phyloP scores from a whole-genome alignment of 768 basidiomycete species.

The Rhodotorula paludigena region DNA sequence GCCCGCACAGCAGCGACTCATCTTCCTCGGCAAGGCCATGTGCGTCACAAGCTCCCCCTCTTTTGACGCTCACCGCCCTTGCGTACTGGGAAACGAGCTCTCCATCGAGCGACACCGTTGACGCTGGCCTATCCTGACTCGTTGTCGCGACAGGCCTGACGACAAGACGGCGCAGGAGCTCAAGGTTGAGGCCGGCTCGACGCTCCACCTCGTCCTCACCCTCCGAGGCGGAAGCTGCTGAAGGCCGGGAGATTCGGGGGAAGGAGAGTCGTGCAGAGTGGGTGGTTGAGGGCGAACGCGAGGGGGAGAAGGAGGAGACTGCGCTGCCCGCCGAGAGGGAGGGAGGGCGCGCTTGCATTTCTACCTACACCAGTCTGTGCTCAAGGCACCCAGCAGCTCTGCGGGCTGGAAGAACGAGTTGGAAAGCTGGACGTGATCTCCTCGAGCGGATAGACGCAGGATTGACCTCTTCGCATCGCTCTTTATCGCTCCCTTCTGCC shows the following conservation, averaged over 20 bases:
- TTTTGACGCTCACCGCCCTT: not conserved
- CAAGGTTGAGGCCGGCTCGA: conserved; percentile 75
- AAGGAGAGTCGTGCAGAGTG: not conserved
- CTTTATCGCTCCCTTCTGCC: too few species aligned
- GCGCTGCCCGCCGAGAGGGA: too few species aligned
- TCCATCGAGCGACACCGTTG: not conserved
- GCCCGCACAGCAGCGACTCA: conserved; percentile 88
- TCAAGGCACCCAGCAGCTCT: too few species aligned
- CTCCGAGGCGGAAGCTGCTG: conserved; percentile 70
- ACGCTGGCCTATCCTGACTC: not conserved
- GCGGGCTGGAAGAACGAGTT: too few species aligned
- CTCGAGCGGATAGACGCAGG: too few species aligned
- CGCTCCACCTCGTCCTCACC: conserved; percentile 89
- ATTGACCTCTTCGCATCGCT: too few species aligned
- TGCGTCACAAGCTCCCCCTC: conserved; percentile 46
- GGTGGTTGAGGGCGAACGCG: too few species aligned
- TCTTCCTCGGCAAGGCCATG: conserved; percentile 90
- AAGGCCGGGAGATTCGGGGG: not conserved
- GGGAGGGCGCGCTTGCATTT: too few species aligned
- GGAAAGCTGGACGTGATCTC: too few species aligned
- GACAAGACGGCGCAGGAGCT: conserved; percentile 83
- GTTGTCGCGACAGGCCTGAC: conserved; percentile 60
- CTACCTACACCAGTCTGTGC: too few species aligned
- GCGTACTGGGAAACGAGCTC: not conserved
- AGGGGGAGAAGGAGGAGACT: too few species aligned